phyloP scores from a whole-genome alignment of 192 early-diverging fungal species.

The Funneliformis geosporum region DNA sequence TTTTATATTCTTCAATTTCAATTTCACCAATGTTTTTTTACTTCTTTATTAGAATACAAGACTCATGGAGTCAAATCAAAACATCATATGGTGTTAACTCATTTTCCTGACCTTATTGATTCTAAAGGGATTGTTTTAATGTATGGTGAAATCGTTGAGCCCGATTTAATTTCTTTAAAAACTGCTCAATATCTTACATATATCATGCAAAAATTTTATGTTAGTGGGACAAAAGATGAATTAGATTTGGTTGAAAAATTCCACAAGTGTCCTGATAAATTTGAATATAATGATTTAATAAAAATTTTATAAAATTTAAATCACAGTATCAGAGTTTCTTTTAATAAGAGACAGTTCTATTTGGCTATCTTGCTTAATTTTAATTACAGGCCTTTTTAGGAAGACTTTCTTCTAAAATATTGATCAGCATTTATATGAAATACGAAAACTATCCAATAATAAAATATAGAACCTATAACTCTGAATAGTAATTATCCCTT shows the following conservation, averaged over 20 bases:
- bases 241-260: slow-evolving; percentile 72
- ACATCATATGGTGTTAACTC: slow-evolving; percentile 81
- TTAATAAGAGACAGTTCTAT: too few relatives aligned
- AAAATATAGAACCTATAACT: too few relatives aligned
- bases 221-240: slow-evolving; percentile 69
- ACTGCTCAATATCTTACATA: slow-evolving; percentile 80
- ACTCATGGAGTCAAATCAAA: slow-evolving; percentile 74
- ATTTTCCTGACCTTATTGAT: slow-evolving; percentile 82
- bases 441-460: too few relatives aligned
- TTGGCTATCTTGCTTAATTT: too few relatives aligned
- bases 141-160: slow-evolving; percentile 72
- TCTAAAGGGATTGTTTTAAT: slow-evolving; percentile 88
- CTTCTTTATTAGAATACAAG: slow-evolving; percentile 88
- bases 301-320: neutral
- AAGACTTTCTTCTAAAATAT: too few relatives aligned
- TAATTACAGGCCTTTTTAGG: too few relatives aligned
- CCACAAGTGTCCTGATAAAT: slow-evolving; percentile 71
- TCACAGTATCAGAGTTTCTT: too few relatives aligned
- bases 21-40: slow-evolving; percentile 85
- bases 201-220: slow-evolving; percentile 87
- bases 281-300: slow-evolving; percentile 59
- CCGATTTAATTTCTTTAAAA: slow-evolving; percentile 54
- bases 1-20: slow-evolving; percentile 85
- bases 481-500: too few relatives aligned
- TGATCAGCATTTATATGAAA: too few relatives aligned